Base-by-base conservation (phyloP, 1,284 basidiomycete species). In the Pyrrhoderma lamaoense region DNA sequence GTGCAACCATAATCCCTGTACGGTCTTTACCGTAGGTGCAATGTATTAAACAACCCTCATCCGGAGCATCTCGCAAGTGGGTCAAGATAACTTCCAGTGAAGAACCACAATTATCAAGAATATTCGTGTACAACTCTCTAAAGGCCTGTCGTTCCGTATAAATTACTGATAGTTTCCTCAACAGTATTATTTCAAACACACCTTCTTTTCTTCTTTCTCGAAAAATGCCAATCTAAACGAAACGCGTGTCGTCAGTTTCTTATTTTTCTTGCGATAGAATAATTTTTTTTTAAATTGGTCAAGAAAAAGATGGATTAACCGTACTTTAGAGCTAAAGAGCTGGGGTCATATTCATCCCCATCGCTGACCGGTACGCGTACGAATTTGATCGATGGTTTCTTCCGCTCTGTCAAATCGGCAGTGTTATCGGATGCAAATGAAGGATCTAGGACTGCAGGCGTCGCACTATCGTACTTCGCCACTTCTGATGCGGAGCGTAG, bases 1-100 rank as follows among this genome's bases (percentile, higher is more conserved):
- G 48, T 4, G 69, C 68, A 11, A 65, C 63, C 37, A 82, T 64
- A 16, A 89, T 68, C 8, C 86, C 86, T 2, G 85, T 89, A 57
- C 85, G 69, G 64, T 89, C 86, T 64, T 89, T 89, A 3, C 86
- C 86, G 64, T 85, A 85, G 49, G 85, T 89, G 58, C 85, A 89
- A 58, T 89, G 85, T 56, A 89, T 84, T 25, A 88, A 55, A 55
- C 74, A 81, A 0, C 74, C 75, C 42, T 77, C 74, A 40, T 72
- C 70, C 62, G 85, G 82, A 54, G 70, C 71, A 59, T 88, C 85
- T 51, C 80, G 72, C 21, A 89, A 71, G 62, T 87, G 82, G 48
- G 80, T 74, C 13, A 89, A 69, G 49, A 89, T 79, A 2, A 67
- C 61, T 14, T 79, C 77, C 58, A 85, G 86, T 2, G 85, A 73